These are phyloP conservation scores for Nemania sp. DNA, from an alignment of 2,329 filamentous ascomycete species.

Conservation along the genomic window DNA sequence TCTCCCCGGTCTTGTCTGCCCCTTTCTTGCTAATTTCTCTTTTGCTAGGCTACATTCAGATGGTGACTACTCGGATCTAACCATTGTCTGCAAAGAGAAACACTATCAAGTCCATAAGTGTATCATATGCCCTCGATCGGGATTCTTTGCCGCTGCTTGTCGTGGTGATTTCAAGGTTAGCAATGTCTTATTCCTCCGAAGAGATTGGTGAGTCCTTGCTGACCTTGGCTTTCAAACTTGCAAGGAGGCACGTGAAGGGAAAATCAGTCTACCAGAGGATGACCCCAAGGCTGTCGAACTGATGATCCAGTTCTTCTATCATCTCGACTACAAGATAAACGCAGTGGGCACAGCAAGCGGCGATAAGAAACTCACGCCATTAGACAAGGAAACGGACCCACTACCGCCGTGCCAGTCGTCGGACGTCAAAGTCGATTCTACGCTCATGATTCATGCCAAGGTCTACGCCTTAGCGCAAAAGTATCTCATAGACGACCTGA, in stretches of 20 bases:
- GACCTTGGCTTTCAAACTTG: too few species aligned
- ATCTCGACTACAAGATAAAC: background rate
- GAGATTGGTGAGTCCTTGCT: background rate
- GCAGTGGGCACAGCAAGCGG: too few species aligned
- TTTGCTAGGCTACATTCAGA: background rate
- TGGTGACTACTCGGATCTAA: background rate
- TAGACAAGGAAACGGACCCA: too few species aligned
- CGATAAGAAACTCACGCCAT: too few species aligned
- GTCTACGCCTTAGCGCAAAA: too few species aligned
- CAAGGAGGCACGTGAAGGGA: background rate
- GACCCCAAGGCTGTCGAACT: background rate
- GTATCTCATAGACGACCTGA: too few species aligned
- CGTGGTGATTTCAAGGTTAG: conserved; percentile 1
- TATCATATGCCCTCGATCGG: conserved; percentile 17
- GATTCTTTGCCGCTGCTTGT: conserved; percentile 15
- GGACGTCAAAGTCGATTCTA: too few species aligned
- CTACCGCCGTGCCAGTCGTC: too few species aligned
- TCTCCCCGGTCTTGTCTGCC: background rate
- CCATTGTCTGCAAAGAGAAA: background rate
- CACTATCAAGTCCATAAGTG: conserved; percentile 6
- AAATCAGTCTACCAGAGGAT: background rate
- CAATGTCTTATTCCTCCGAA: background rate
- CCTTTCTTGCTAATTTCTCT: background rate
- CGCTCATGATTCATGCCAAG: too few species aligned
- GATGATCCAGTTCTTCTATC: background rate